A percentile compares a stretch with the other conserved stretches of the same genome.
Evolutionary conservation across 2,329 filamentous ascomycete genomes (phyloP).

Genomic region (Tolypocladium pustulatum): DNA sequence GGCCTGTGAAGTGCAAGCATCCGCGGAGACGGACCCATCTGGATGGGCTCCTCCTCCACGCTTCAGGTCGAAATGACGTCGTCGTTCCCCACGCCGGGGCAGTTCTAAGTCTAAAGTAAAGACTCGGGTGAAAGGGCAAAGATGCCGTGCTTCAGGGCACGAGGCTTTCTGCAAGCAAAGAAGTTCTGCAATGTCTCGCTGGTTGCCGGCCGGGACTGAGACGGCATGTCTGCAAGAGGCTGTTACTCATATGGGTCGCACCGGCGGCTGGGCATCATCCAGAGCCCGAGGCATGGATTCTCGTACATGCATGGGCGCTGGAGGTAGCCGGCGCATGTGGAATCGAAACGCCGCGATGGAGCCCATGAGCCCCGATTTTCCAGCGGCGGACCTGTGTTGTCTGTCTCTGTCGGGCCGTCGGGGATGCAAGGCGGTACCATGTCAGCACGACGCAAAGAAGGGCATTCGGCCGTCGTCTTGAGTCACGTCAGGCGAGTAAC

Average conservation of each 20-base stretch:
- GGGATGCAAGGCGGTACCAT: background rate
- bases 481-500: background rate
- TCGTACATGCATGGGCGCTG: too few relatives aligned
- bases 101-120: background rate
- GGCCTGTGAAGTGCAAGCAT: background rate
- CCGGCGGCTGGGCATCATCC: too few relatives aligned
- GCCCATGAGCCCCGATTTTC: background rate
- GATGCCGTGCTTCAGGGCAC: background rate
- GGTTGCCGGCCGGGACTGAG: too few relatives aligned
- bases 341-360: background rate
- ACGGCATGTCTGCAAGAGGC: background rate
- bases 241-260: too few relatives aligned
- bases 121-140: background rate
- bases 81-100: conserved; percentile 2
- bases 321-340: background rate
- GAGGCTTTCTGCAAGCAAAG: background rate
- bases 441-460: background rate
- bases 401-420: background rate
- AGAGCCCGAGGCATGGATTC: background rate
- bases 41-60: background rate
- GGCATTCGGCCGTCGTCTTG: background rate
- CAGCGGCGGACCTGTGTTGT: background rate
- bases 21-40: background rate
- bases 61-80: conserved; percentile 5
- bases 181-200: background rate